Evolutionary conservation across 116 monocot genomes (phyloP), one percentile per base, ranked within the genome.

Genomic region (Iris pallida): DNA sequence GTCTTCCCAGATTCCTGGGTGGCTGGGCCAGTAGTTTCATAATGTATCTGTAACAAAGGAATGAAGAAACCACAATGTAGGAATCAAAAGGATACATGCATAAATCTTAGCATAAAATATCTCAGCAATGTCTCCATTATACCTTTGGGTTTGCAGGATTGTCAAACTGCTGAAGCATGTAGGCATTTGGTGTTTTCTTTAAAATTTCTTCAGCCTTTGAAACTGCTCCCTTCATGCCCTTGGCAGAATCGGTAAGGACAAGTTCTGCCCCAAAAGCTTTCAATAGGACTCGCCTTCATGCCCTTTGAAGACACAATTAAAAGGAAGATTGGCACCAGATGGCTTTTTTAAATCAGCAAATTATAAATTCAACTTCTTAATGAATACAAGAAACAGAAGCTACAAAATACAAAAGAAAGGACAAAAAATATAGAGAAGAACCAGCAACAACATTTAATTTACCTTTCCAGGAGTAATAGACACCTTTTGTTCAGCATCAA

Each of bases 1-100:
- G 76, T 96, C 96, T 73, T 96, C 89, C 96, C 96, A 96, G 20
- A 96, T 96, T 76, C 89, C 96, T 63, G 96, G 96, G n/a, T n/a
- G n/a, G n/a, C n/a, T n/a, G n/a, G n/a, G 47, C 96, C 96, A 51
- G 93, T 91, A 10, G 89, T 88, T 68, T 93, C 89, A 78, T 78
- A 86, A 70, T 93, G 92, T 69, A 89, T 73, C 92, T 93, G 79
- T 13, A 59, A 53, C 18, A 67, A 30, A 46, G 18, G 45, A 42
- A 65, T 14, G 9, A 64, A 17, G 30, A 70, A 70, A 47, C 19
- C 20, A 16, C 14, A 59, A n/a, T 7, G 5, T 8, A 7, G 8
- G 10, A 18, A 18, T 59, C 7, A 59, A 44, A 11, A 65, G 47
- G 6, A 57, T 44, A 57, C 3, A 57, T 8, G 16, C 5, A 13